phyloP scores from a whole-genome alignment of 805 yeast species.

The Kodamaea kaohsiungensis region DNA sequence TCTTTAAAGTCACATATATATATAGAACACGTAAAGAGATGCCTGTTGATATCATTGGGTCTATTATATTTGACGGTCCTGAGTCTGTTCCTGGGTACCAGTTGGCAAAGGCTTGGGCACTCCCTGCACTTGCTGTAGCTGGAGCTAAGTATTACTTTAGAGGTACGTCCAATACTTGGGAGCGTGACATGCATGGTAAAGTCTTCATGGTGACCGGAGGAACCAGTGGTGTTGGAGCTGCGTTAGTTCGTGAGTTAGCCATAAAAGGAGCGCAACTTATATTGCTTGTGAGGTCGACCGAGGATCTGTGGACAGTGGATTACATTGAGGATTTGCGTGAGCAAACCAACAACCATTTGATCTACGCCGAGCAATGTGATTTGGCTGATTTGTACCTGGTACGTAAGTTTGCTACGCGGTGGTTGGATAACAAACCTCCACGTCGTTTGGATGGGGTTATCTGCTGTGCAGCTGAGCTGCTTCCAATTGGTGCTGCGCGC shows the following conservation, averaged over 20 bases:
- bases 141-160: slow-evolving; percentile 71
- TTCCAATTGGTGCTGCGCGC: slow-evolving; percentile 70
- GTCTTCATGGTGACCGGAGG: slow-evolving; percentile 90
- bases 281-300: slow-evolving; percentile 64
- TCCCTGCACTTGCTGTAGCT: slow-evolving; percentile 43
- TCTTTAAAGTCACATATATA: neutral
- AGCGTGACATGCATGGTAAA: slow-evolving; percentile 86
- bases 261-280: slow-evolving; percentile 83
- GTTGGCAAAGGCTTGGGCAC: slow-evolving; percentile 56
- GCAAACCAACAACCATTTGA: slow-evolving; percentile 64
- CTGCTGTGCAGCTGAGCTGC: slow-evolving; percentile 81
- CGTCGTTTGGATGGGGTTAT: slow-evolving; percentile 87
- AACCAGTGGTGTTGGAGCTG: slow-evolving; percentile 86
- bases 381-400: slow-evolving; percentile 70
- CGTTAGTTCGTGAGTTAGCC: slow-evolving; percentile 74
- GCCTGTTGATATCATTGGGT: slow-evolving; percentile 85
- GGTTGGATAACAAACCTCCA: slow-evolving; percentile 91
- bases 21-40: slow-evolving; percentile 41
- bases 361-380: slow-evolving; percentile 92
- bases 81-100: slow-evolving; percentile 75
- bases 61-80: slow-evolving; percentile 70
- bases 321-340: slow-evolving; percentile 77
- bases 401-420: slow-evolving; percentile 87
- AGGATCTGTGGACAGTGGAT: slow-evolving; percentile 73
- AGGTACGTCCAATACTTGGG: slow-evolving; percentile 88